Evolutionary conservation across 2,329 filamentous ascomycete species (phyloP).

Genomic region (Apiospora malaysiana): DNA sequence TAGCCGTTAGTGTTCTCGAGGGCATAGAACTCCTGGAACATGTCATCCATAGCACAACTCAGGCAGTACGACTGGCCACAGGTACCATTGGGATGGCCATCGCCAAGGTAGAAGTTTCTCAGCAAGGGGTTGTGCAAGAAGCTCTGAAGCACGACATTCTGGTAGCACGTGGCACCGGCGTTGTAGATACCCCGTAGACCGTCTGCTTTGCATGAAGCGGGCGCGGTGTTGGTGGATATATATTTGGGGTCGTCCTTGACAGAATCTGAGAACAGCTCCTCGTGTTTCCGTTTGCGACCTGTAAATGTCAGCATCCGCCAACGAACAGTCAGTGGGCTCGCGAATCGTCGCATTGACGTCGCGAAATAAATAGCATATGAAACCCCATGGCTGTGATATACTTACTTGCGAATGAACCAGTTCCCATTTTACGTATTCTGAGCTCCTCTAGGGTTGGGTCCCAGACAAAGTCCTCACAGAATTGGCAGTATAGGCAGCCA

Average conservation of each 20-base stretch:
- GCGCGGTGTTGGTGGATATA: slow-evolving; percentile 77
- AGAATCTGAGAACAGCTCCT: slow-evolving; percentile 70
- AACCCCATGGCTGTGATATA: slow-evolving; percentile 20
- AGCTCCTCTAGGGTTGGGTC: slow-evolving; percentile 81
- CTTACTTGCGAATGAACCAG: slow-evolving; percentile 68
- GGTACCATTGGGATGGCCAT: slow-evolving; percentile 81
- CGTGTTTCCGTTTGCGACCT: slow-evolving; percentile 77
- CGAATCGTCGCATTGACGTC: slow-evolving; percentile 3
- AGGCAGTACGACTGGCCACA: slow-evolving; percentile 70
- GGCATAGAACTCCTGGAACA: slow-evolving; percentile 75
- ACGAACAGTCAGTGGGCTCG: background rate
- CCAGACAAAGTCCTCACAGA: slow-evolving; percentile 83
- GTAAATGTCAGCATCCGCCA: slow-evolving; percentile 25
- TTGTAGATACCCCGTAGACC: slow-evolving; percentile 94
- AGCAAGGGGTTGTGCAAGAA: slow-evolving; percentile 93
- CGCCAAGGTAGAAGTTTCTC: slow-evolving; percentile 88
- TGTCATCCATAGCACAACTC: slow-evolving; percentile 74
- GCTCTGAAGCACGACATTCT: slow-evolving; percentile 93
- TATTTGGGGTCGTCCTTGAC: slow-evolving; percentile 76
- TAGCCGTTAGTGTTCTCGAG: slow-evolving; percentile 85
- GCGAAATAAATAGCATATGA: slow-evolving; percentile 17
- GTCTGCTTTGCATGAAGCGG: slow-evolving; percentile 82
- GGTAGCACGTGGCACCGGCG: slow-evolving; percentile 97
- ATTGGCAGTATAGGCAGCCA: slow-evolving; percentile 78
- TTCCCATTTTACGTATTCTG: slow-evolving; percentile 71